Base-by-base conservation (phyloP, 2,329 filamentous ascomycete species). In the Calonectria multiphialidica region DNA sequence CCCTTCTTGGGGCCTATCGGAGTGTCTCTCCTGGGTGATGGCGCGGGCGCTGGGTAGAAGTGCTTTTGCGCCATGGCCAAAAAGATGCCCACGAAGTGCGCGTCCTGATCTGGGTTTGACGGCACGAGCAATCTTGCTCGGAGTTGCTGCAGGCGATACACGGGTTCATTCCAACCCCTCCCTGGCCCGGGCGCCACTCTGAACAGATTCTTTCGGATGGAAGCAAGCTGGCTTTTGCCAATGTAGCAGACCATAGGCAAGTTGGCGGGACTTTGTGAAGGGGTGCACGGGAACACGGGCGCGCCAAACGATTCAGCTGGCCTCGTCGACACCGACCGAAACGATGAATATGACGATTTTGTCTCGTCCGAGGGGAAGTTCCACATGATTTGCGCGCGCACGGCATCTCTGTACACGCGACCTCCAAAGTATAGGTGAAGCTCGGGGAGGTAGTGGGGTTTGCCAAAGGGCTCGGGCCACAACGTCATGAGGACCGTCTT, bases 11-110 rank as follows among this genome's bases (percentile, higher is more conserved):
- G 53, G 0, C 79, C 80, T 66, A 80, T 81, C 28, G 78, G 79
- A 3, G 80, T 80, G 15, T 80, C 78, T 65, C 76, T 77, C 30
- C 77, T 75, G 12, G 72, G 70, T 1, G 74, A 74, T 16, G 73
- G 50, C 21, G 71, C 37, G 18, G 79, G 80, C 21, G 49, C 40
- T 12, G 73, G 74, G 76, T 91, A 90, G 69, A 89, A 89, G 57
- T 88, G 85, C 10, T 85, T 83, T 75, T 92, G 90, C 9, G 90
- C 90, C 87, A 91, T 89, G 57, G 88, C 87, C 15, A 92, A 75
- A 69, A 91, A 87, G 50, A 87, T 84, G 23, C 86, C 88, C 6
- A 89, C 82, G 42, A 90, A 83, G 69, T 89, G 87, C 0, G 87
- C 83, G 75, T 92, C 90, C 59, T 89, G 86, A 61, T 90, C 86